A percentile compares a stretch with the other conserved stretches of the same genome.
These are phyloP conservation scores for Pisolithus marmoratus DNA, from an alignment of 768 basidiomycete genomes.

Conservation along the genomic window DNA sequence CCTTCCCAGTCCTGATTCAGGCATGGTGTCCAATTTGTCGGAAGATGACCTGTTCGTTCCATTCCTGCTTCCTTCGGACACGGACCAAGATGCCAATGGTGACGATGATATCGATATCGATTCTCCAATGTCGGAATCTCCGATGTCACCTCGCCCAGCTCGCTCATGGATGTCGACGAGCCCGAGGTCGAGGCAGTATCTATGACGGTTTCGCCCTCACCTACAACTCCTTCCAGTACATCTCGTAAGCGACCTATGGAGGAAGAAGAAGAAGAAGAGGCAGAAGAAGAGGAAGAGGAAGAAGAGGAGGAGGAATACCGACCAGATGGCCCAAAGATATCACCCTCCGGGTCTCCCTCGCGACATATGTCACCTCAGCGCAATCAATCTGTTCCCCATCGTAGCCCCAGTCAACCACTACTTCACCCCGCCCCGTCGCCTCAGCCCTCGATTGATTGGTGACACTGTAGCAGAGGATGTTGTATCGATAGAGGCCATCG, in stretches of 20 bases:
- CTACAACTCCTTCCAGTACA: slow-evolving; percentile 8
- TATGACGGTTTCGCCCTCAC: slow-evolving; percentile 12
- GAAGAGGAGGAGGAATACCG: slow-evolving; percentile 3
- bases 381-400: slow-evolving; percentile 15
- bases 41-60: slow-evolving; percentile 26
- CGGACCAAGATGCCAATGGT: slow-evolving; percentile 6
- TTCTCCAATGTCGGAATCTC: slow-evolving; percentile 30
- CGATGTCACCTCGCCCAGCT: slow-evolving; percentile 21
- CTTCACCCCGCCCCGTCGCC: slow-evolving; percentile 9
- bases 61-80: slow-evolving; percentile 9
- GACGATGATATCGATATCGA: slow-evolving; percentile 15
- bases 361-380: slow-evolving; percentile 9
- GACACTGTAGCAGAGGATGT: slow-evolving; percentile 6
- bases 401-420: slow-evolving; percentile 6
- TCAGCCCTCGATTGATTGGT: slow-evolving; percentile 1
- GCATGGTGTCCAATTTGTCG: slow-evolving; percentile 34
- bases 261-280: slow-evolving; percentile 4
- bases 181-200: slow-evolving; percentile 6
- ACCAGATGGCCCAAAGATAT: neutral
- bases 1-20: slow-evolving; percentile 34
- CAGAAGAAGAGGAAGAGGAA: slow-evolving; percentile 5
- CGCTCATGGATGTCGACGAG: slow-evolving; percentile 12
- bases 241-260: slow-evolving; percentile 9
- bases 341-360: slow-evolving; percentile 16
- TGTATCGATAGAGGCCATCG: slow-evolving; percentile 9